Conservation (phyloP, 176 grass and related monocot genomes). For the Miscanthus lutarioriparius region DNA sequence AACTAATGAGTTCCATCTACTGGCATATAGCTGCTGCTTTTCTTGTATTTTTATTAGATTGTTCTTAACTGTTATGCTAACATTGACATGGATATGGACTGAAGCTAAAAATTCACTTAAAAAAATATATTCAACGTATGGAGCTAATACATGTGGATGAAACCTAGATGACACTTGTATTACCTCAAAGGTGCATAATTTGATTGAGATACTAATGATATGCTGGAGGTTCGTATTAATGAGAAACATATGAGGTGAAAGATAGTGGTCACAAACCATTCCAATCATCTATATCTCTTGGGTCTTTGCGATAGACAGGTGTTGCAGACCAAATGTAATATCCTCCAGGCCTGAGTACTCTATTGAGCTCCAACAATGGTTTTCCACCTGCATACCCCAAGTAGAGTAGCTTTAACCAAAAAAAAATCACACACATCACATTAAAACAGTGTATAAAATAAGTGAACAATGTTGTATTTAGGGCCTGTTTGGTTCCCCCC, state of each 20-base stretch:
- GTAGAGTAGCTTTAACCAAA: neutral
- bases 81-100: constrained; percentile 22
- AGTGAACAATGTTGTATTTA: neutral
- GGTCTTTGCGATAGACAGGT: constrained; percentile 74
- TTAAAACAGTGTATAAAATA: constrained; percentile 19
- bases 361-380: constrained; percentile 88
- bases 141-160: constrained; percentile 4
- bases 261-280: constrained; percentile 53
- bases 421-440: constrained; percentile 19
- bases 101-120: neutral
- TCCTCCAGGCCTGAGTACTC: constrained; percentile 91
- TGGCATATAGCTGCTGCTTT: constrained; percentile 7
- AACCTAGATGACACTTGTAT: neutral
- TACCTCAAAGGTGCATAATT: constrained; percentile 25
- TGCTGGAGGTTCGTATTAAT: neutral
- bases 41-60: constrained; percentile 4
- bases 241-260: constrained; percentile 3
- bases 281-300: constrained; percentile 74
- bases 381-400: constrained; percentile 60
- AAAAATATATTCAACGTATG: neutral
- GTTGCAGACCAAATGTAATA: constrained; percentile 95
- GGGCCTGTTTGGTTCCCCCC: too few species aligned
- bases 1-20: neutral
- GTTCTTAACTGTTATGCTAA: neutral
- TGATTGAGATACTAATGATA: constrained; percentile 4